Percentiles rank a stretch among this genome's conserved stretches.
Evolutionary conservation across 2,329 filamentous ascomycete genomes (phyloP).

Genomic region (Thielaviopsis punctulata): DNA sequence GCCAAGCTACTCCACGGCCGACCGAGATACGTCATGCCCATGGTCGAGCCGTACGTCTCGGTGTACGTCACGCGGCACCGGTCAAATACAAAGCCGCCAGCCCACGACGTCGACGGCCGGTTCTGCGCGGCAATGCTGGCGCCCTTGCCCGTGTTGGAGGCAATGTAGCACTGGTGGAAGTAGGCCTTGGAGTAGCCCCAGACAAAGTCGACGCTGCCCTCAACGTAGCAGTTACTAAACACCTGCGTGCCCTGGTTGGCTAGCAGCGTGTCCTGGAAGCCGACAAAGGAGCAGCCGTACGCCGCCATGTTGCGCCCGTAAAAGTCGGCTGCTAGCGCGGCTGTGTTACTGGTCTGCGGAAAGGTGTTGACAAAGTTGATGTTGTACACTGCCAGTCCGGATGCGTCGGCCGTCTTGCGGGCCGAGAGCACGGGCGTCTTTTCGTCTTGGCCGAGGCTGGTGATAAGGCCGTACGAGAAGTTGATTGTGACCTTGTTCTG

Average conservation of each 20-base stretch:
- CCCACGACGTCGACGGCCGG: slow-evolving; percentile 16
- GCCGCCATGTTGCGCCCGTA: slow-evolving; percentile 9
- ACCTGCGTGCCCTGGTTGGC: slow-evolving; percentile 30
- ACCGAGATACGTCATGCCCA: slow-evolving; percentile 29
- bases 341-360: slow-evolving; percentile 28
- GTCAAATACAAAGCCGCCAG: slow-evolving; percentile 20
- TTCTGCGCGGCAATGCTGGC: slow-evolving; percentile 20
- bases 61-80: slow-evolving; percentile 14
- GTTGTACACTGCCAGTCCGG: slow-evolving; percentile 45
- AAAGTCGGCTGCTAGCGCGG: slow-evolving; percentile 25
- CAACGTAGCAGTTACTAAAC: slow-evolving; percentile 26
- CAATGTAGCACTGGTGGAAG: slow-evolving; percentile 23
- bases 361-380: slow-evolving; percentile 34
- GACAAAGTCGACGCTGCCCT: slow-evolving; percentile 28
- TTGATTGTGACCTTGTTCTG: slow-evolving; percentile 40
- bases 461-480: slow-evolving; percentile 16
- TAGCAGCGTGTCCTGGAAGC: slow-evolving; percentile 34
- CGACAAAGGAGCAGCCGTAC: slow-evolving; percentile 28
- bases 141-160: slow-evolving; percentile 18
- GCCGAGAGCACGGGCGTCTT: slow-evolving; percentile 25
- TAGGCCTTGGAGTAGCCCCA: slow-evolving; percentile 20
- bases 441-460: slow-evolving; percentile 27
- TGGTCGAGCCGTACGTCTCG: slow-evolving; percentile 1
- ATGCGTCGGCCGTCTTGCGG: slow-evolving; percentile 21
- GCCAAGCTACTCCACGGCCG: slow-evolving; percentile 30